Evolutionary conservation across 2,329 filamentous ascomycete genomes (phyloP), one percentile per base, ranked within the genome.

Genomic region (Pyricularia grisea): DNA sequence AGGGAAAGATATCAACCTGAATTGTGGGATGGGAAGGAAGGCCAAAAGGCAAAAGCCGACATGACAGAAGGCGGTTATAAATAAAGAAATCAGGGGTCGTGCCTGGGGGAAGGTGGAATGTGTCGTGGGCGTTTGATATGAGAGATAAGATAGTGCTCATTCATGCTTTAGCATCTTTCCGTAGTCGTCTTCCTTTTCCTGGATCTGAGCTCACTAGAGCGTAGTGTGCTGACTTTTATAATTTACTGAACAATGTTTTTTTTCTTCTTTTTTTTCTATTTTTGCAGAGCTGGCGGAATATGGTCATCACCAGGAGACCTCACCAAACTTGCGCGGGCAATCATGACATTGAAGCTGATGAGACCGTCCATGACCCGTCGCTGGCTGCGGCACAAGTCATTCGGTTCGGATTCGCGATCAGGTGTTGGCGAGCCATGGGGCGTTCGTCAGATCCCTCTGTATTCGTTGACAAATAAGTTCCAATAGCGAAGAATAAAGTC

Each of bases 11-110:
- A 36, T 20, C 42, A 50, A 50, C 42, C 42, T 7, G 5, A 50
- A 5, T 20, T 50, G 20, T 4, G 42, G 42, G 42, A 50, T 50
- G 42, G 17, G 42, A 50, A n/a, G n/a, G n/a, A n/a, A 7, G 20
- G 6, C 42, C 42, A 50, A 50, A n/a, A n/a, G 7, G 11, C 42
- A 50, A n/a, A 50, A n/a, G n/a, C 17, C 17, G 42, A 7, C 42
- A 50, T n/a, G 42, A 50, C 42, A 50, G 42, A 50, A 50, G 42
- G 17, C 20, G 42, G 42, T 36, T 6, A 50, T 50, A n/a, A n/a
- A n/a, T n/a, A n/a, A n/a, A n/a, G n/a, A n/a, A n/a, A n/a, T n/a
- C 76, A 10, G 78, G 78, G 0, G 74, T 81, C 3, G 79, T 81
- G 30, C 79, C 79, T 0, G 76, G 77, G 0, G 74, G 72, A 20